Conservation (phyloP, 768 basidiomycete species). For the Infundibulicybe gibba region DNA sequence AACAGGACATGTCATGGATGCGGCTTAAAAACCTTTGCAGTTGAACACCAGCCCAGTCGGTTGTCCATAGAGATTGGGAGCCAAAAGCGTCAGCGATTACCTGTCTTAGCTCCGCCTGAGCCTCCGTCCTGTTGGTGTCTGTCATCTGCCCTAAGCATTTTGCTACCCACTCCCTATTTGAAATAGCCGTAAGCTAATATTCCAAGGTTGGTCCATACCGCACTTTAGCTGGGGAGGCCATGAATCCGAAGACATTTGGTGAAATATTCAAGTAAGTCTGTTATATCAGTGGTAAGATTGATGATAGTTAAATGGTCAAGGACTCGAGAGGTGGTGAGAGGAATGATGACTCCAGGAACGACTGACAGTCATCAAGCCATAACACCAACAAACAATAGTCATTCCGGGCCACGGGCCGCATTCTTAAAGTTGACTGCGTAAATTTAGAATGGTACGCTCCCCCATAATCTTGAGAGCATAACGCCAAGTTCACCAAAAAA, state of each 20-base stretch:
- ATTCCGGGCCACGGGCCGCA: not conserved
- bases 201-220: conserved; percentile 12
- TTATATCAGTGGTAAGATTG: not conserved
- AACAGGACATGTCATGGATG: conserved; percentile 5
- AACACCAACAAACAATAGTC: no score
- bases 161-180: conserved; percentile 87
- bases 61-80: conserved; percentile 83
- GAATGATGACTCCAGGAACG: no score
- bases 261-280: conserved; percentile 1
- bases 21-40: conserved; percentile 68
- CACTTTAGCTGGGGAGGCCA: conserved; percentile 83
- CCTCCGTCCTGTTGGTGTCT: conserved; percentile 80
- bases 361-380: no score
- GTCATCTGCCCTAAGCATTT: conserved; percentile 91
- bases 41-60: conserved; percentile 88
- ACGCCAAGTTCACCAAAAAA: not conserved
- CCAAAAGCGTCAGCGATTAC: conserved; percentile 93
- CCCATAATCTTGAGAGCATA: no score
- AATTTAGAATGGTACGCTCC: no score
- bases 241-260: conserved; percentile 66
- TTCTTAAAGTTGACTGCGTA: conserved; percentile 3
- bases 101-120: conserved; percentile 92
- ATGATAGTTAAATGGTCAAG: not conserved
- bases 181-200: not conserved
- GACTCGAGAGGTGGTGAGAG: no score